Conservation (phyloP, 2,329 filamentous ascomycete genomes). For the Cordyceps militaris region DNA sequence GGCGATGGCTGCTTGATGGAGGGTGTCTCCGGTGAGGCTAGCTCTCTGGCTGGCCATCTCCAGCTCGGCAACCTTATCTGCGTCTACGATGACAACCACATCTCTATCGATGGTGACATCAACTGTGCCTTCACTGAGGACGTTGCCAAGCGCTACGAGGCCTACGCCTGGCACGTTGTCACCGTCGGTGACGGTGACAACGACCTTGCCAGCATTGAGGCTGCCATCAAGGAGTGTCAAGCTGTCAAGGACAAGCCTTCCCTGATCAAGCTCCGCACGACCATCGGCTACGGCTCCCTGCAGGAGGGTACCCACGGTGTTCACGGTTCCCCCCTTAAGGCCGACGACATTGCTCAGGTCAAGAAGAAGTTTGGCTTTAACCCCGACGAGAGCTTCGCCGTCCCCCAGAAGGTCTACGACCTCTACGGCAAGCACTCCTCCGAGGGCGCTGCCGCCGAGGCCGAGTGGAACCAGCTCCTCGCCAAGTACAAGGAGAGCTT, state of each 20-base stretch:
- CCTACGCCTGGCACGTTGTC: slow-evolving; percentile 93
- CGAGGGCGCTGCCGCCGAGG: slow-evolving; percentile 80
- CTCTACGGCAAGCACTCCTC: slow-evolving; percentile 76
- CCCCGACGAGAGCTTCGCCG: slow-evolving; percentile 84
- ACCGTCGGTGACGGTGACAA: slow-evolving; percentile 81
- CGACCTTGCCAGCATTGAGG: slow-evolving; percentile 82
- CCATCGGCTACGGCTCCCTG: slow-evolving; percentile 92
- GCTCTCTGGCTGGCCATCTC: slow-evolving; percentile 86
- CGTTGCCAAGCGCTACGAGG: slow-evolving; percentile 86
- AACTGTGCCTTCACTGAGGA: slow-evolving; percentile 97
- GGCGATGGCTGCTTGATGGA: slow-evolving; percentile 99
- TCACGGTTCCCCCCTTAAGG: slow-evolving; percentile 92
- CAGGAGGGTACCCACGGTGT: slow-evolving; percentile 91
- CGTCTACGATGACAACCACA: slow-evolving; percentile 98
- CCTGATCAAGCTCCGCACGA: slow-evolving; percentile 93
- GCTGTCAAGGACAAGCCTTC: slow-evolving; percentile 92
- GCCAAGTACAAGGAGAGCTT: slow-evolving; percentile 76
- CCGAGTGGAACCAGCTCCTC: slow-evolving; percentile 92
- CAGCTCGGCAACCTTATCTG: slow-evolving; percentile 96
- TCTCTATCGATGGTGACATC: slow-evolving; percentile 90
- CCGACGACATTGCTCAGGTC: slow-evolving; percentile 85
- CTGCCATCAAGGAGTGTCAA: slow-evolving; percentile 77
- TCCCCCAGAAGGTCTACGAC: slow-evolving; percentile 93
- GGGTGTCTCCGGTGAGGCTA: slow-evolving; percentile 90
- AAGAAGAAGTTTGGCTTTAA: slow-evolving; percentile 96